A percentile compares a stretch with the other conserved stretches of the same genome.
Conservation (phyloP, 108 stramenopile genomes). For the Stephanodiscus minutulus region DNA sequence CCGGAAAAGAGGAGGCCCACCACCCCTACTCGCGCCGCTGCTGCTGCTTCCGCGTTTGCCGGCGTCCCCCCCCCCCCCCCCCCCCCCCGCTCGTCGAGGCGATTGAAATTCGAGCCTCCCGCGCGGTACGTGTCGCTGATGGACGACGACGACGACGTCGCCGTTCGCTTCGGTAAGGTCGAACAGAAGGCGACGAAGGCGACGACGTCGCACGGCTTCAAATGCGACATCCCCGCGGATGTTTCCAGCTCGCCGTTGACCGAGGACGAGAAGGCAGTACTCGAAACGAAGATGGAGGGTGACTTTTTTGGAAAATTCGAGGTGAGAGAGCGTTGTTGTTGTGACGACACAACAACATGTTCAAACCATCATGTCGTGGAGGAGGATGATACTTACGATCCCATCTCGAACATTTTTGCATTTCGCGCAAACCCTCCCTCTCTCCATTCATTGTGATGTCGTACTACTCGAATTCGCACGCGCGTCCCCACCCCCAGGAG, state of each 20-base stretch:
- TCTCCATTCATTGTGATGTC: not conserved
- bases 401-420: no score
- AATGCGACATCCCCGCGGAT: constrained; percentile 26
- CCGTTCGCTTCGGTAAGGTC: constrained; percentile 1
- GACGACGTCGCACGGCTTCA: constrained; percentile 15
- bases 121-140: constrained; percentile 19
- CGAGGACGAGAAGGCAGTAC: constrained; percentile 14
- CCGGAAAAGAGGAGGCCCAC: constrained; percentile 9
- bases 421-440: not conserved
- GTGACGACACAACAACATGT: no score
- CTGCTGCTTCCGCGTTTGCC: not conserved
- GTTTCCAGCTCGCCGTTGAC: constrained; percentile 25
- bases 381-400: no score
- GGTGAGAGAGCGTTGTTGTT: no score
- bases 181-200: constrained; percentile 2
- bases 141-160: constrained; percentile 19
- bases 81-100: constrained; percentile 30
- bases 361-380: no score
- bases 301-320: constrained; percentile 49
- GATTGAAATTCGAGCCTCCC: constrained; percentile 26
- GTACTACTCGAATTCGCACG: not conserved
- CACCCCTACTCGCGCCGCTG: not conserved
- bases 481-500: constrained; percentile 2
- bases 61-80: constrained; percentile 19
- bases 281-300: constrained; percentile 29